Evolutionary conservation across 495 filamentous ascomycete species (phyloP).

Genomic region (Hypoxylon fuscum): DNA sequence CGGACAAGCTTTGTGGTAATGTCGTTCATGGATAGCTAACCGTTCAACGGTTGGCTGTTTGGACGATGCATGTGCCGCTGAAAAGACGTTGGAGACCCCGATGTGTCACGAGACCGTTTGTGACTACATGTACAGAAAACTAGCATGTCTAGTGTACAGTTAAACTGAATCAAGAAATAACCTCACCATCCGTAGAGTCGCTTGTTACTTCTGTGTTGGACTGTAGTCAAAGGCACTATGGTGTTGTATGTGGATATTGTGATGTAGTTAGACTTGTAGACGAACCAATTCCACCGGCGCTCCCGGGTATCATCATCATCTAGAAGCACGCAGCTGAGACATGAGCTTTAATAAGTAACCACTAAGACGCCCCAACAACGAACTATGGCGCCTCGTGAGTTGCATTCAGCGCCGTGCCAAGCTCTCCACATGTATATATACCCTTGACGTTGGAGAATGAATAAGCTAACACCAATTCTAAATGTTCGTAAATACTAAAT

Average conservation of each 20-base stretch:
- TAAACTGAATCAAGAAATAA: conserved; percentile 15
- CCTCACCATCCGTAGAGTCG: conserved; percentile 9
- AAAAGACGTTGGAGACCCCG: conserved; percentile 6
- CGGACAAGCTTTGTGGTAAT: conserved; percentile 12
- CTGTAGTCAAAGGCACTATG: conserved; percentile 12
- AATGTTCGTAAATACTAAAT: neutral
- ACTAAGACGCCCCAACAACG: neutral
- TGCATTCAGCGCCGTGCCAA: conserved; percentile 22
- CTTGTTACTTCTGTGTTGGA: conserved; percentile 30
- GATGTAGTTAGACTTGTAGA: neutral
- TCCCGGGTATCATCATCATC: conserved; percentile 1
- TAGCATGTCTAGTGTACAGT: conserved; percentile 25
- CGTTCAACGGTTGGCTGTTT: no score
- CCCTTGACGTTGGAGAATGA: conserved; percentile 25
- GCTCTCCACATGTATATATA: conserved; percentile 20
- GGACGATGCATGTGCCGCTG: neutral
- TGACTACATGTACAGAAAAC: conserved; percentile 10
- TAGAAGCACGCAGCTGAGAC: conserved; percentile 19
- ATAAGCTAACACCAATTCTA: conserved; percentile 27
- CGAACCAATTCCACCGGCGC: neutral
- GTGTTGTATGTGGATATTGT: conserved; percentile 16
- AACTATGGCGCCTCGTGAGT: conserved; percentile 16
- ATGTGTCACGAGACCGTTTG: conserved; percentile 27
- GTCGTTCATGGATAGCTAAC: neutral
- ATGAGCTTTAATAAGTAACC: conserved; percentile 6